Base-by-base conservation (phyloP, 2,329 filamentous ascomycete genomes). In the Ceratocystis cacaofunesta region DNA sequence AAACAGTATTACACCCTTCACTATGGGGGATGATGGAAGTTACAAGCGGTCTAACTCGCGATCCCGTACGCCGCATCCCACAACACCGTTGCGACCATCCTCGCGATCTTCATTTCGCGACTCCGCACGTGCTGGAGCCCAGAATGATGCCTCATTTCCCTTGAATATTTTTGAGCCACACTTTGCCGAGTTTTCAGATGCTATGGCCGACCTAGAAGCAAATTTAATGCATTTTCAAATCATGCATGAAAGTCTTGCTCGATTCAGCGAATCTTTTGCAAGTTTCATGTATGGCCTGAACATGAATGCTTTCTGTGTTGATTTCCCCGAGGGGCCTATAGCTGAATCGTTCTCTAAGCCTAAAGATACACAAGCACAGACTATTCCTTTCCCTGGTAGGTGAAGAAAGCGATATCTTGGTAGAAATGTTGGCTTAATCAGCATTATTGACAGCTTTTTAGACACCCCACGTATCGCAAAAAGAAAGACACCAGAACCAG, bases 301-400 rank as follows among this genome's bases (percentile, higher is more conserved):
- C 73, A 96, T 99, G 92, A 97, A 96, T 75, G 94, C 94, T 1
- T 99, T 97, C 74, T 97, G 92, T 74, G 92, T 97, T 41, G 94
- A 99, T 74, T 99, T 96, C 69, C 89, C 91, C 0, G 94, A 99
- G 89, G 89, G 88, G 1, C 92, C 92, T 0, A 84, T 95, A 69
- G 73, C 85, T 7, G 91, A 96, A 70, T 95, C 90, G 0, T 96
- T 96, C 73, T 82, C 82, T 67, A 80, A 86, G 70, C 82, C 84
- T 22, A 83, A 81, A 71, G 79, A 84, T 65, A 79, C 80, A 68
- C 30, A 32, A 32, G 6, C 30, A 32, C 82, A 83, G 17, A 30
- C 32, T 15, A 28, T 41, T 8, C 8, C 52, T 17, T 50, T 67
- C n/a, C 66, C 60, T 19, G 66, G 66, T 67, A 62, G 28, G 19